These are phyloP conservation scores for Penicillium sp. DNA, from an alignment of 2,329 filamentous ascomycete genomes.

Conservation along the genomic window DNA sequence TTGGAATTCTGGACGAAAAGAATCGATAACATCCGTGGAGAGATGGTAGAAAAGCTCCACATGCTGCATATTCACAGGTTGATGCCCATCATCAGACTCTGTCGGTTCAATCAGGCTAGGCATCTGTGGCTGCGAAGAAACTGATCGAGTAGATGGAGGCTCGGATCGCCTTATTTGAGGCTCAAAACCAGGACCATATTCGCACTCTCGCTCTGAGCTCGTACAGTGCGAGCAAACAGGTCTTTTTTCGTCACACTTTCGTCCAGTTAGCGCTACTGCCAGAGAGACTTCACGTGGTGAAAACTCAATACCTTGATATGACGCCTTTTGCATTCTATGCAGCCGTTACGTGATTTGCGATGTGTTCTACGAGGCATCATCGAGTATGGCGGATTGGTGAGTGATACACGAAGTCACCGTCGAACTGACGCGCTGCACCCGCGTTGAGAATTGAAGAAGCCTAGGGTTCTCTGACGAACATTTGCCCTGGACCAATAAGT, in stretches of 20 bases:
- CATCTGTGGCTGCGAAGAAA: background rate
- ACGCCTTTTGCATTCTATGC: constrained; percentile 2
- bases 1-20: background rate
- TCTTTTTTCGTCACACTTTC: constrained; percentile 39
- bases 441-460: too few species aligned
- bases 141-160: background rate
- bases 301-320: constrained; percentile 31
- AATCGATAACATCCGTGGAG: constrained; percentile 14
- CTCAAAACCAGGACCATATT: constrained; percentile 2
- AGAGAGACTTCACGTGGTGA: background rate
- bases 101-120: background rate
- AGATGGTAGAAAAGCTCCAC: constrained; percentile 36
- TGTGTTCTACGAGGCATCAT: constrained; percentile 12
- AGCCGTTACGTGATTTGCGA: background rate
- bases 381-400: too few species aligned
- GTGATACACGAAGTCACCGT: too few species aligned
- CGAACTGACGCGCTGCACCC: too few species aligned
- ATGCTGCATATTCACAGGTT: constrained; percentile 33
- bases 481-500: too few species aligned
- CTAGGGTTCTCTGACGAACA: too few species aligned
- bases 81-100: background rate
- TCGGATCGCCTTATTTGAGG: background rate
- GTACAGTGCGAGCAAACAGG: constrained; percentile 39
- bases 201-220: constrained; percentile 22
- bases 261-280: background rate